Conservation (phyloP, 306 rosid species). For the Fragaria iinumae region DNA sequence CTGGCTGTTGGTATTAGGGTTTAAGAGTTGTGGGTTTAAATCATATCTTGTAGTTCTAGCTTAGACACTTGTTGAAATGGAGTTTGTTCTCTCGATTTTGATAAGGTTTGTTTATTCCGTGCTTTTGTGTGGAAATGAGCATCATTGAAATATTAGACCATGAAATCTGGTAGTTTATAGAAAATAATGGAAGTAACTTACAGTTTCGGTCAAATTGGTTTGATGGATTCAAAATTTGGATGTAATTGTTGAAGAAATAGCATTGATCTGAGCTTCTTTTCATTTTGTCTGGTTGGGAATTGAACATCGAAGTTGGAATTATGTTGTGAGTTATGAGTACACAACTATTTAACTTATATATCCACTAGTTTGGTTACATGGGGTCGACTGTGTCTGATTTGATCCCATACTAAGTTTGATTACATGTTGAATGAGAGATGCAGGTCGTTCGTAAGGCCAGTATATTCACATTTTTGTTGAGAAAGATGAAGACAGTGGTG, state of each 20-base stretch:
- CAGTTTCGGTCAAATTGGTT: not conserved
- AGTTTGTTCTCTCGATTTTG: not conserved
- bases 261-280: not conserved
- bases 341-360: not conserved
- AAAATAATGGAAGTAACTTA: not conserved
- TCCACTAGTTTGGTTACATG: not conserved
- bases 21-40: not conserved
- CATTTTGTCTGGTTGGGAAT: not conserved
- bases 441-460: not conserved
- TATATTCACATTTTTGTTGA: not conserved
- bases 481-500: conserved; percentile 75
- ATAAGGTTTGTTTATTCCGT: not conserved
- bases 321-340: not conserved
- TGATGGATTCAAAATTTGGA: not conserved
- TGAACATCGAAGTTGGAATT: not conserved
- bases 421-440: not conserved
- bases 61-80: not conserved
- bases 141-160: not conserved
- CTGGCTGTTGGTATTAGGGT: not conserved
- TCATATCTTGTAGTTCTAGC: not conserved
- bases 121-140: not conserved
- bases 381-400: not conserved
- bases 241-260: not conserved
- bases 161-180: too few relatives aligned
- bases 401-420: not conserved